A percentile compares a stretch with the other conserved stretches of the same genome.
phyloP scores from a whole-genome alignment of 495 filamentous ascomycete genomes.

The Aspergillus cavernicola region DNA sequence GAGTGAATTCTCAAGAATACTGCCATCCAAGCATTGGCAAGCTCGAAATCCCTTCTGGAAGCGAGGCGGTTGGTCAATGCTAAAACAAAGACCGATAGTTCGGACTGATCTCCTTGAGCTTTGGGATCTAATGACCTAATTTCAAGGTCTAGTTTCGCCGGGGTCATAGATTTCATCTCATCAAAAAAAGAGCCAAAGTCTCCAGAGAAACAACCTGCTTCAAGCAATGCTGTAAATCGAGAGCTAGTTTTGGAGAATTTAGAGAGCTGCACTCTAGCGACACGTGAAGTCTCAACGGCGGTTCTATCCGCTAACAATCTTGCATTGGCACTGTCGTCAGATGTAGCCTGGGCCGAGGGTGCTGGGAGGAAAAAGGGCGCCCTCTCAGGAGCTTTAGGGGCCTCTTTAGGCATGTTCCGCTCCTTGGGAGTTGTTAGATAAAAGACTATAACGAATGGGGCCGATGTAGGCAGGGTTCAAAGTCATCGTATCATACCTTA shows the following conservation, averaged over 20 bases:
- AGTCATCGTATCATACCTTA: constrained; percentile 55
- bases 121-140: constrained; percentile 69
- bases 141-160: constrained; percentile 80
- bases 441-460: background rate
- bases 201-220: constrained; percentile 34
- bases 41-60: constrained; percentile 76
- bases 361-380: constrained; percentile 95
- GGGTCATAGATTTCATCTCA: constrained; percentile 73
- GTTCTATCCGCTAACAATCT: constrained; percentile 18
- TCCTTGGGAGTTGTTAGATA: constrained; percentile 33
- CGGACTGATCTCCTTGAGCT: constrained; percentile 41
- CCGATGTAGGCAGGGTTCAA: too few species aligned
- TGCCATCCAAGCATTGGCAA: constrained; percentile 94
- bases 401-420: constrained; percentile 91
- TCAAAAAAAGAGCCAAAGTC: constrained; percentile 57
- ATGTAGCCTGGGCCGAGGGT: constrained; percentile 10
- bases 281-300: constrained; percentile 10
- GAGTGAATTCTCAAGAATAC: constrained; percentile 80
- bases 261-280: constrained; percentile 15
- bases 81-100: constrained; percentile 65
- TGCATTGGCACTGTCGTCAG: constrained; percentile 32
- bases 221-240: constrained; percentile 57
- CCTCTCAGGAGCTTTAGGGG: constrained; percentile 87
- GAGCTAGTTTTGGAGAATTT: constrained; percentile 37
- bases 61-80: constrained; percentile 68